Evolutionary conservation across 2,329 filamentous ascomycete genomes (phyloP).

Genomic region (Xylariaceae sp.): DNA sequence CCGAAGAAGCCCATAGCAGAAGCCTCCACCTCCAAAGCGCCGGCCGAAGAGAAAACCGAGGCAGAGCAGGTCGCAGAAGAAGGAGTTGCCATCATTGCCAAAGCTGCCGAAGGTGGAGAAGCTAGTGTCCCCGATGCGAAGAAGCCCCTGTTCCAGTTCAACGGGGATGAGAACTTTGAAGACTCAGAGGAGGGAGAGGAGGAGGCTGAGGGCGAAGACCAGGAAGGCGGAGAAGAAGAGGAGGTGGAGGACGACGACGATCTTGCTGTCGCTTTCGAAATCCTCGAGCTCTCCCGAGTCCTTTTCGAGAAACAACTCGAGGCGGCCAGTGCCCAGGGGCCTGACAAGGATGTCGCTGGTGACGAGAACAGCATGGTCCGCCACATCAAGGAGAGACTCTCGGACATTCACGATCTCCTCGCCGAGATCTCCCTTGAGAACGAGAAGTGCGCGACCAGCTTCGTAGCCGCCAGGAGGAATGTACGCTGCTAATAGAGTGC

Average conservation of each 20-base stretch:
- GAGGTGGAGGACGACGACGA: slow-evolving; percentile 64
- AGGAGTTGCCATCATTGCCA: slow-evolving; percentile 39
- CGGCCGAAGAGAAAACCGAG: slow-evolving; percentile 35
- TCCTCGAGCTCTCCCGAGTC: slow-evolving; percentile 73
- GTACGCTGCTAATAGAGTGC: slow-evolving; percentile 16
- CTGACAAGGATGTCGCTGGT: slow-evolving; percentile 20
- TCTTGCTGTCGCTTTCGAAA: slow-evolving; percentile 72
- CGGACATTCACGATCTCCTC: slow-evolving; percentile 89
- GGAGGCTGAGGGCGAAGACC: slow-evolving; percentile 30
- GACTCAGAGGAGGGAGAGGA: slow-evolving; percentile 77
- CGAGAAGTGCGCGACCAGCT: slow-evolving; percentile 54
- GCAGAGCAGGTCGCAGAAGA: slow-evolving; percentile 42
- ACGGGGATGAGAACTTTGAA: slow-evolving; percentile 89
- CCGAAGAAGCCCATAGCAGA: slow-evolving; percentile 37
- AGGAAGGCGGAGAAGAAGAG: slow-evolving; percentile 34
- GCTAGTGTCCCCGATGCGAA: slow-evolving; percentile 42
- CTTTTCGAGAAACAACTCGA: slow-evolving; percentile 54
- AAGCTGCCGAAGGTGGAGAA: slow-evolving; percentile 37
- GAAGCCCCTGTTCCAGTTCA: slow-evolving; percentile 86
- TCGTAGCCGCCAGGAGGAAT: slow-evolving; percentile 5
- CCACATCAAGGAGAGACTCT: slow-evolving; percentile 76
- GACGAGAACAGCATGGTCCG: slow-evolving; percentile 39
- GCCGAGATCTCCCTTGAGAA: slow-evolving; percentile 97
- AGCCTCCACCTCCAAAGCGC: slow-evolving; percentile 30
- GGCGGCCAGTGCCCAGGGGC: slow-evolving; percentile 34